Base-by-base conservation (phyloP, 2,329 filamentous ascomycete genomes). In the Claviceps quebecensis region DNA sequence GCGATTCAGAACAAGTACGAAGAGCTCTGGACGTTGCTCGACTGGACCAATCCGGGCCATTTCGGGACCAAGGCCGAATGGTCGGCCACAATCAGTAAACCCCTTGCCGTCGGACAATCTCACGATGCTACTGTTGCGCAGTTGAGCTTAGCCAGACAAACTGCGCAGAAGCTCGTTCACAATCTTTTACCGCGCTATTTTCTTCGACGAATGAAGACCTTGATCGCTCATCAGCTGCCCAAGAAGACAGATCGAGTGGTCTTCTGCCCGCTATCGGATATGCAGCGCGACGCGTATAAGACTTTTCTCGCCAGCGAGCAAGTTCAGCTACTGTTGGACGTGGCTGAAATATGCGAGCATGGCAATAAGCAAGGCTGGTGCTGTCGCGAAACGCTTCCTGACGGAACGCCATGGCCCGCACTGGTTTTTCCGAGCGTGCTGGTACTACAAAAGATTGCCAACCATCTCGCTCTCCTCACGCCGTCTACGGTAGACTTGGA, bases 1-100 rank as follows among this genome's bases (percentile, higher is more conserved):
- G 91, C 91, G 0, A 96, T 98, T 45, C 93, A 98, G 63, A 98
- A 98, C 66, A 93, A 87, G 57, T 98, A 98, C 64, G 88, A 96
- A 63, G 93, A 98, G 65, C 75, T 98, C 1, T 98, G 91, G 91
- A 94, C 89, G 0, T 73, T 98, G 0, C 72, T 98, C 2, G 95
- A 98, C 63, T 98, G 93, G 93, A 90, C 89, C 0, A 93, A 94
- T 58, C 93, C 93, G 0, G 91, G 89, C 0, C 69, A 75, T 46
- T 77, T 83, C 51, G 78, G 78, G 16, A 73, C 73, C 0, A 61
- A 86, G 9, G 71, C 77, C 5, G 85, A 86, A 43, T 98, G 93
- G 93, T 84, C 81, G 60, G 73, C 77, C 19, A 81, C 78, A 39
- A 87, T 98, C 53, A 83, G 83, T 50, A 78, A 83, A 22, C 93